A percentile compares a stretch with the other conserved stretches of the same genome.
These are phyloP conservation scores for Powellomyces hirtus DNA, from an alignment of 192 early-diverging fungal species.

Conservation along the genomic window DNA sequence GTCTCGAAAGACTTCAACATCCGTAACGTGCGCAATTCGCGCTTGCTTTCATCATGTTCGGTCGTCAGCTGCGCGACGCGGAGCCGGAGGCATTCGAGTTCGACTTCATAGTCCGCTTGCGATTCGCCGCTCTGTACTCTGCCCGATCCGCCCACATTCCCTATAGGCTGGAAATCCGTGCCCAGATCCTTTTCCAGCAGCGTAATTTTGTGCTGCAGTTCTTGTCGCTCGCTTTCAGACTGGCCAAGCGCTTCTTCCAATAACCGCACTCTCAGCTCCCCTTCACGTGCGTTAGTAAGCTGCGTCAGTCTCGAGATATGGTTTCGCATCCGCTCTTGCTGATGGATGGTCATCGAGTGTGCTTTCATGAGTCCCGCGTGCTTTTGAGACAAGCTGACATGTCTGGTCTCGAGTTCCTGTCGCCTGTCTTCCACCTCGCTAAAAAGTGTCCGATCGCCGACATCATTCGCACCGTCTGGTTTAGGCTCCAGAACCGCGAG, in stretches of 20 bases:
- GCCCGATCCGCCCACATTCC: neutral
- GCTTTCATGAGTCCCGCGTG: slow-evolving; percentile 36
- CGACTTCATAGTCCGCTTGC: neutral
- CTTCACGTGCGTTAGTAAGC: slow-evolving; percentile 11
- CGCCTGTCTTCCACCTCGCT: slow-evolving; percentile 42
- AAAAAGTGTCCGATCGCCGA: slow-evolving; percentile 30
- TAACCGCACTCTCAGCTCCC: slow-evolving; percentile 20
- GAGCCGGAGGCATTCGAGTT: slow-evolving; percentile 22
- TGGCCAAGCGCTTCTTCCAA: slow-evolving; percentile 37
- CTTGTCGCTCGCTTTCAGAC: slow-evolving; percentile 33
- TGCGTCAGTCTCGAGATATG: slow-evolving; percentile 40
- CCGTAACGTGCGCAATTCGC: slow-evolving; percentile 25
- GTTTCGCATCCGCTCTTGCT: slow-evolving; percentile 43
- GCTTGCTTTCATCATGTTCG: slow-evolving; percentile 11
- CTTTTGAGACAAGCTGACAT: slow-evolving; percentile 15
- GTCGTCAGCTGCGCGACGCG: slow-evolving; percentile 26
- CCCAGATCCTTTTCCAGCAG: slow-evolving; percentile 21
- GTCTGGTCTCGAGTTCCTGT: slow-evolving; percentile 26
- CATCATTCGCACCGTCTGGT: slow-evolving; percentile 1
- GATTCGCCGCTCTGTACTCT: neutral
- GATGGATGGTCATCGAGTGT: slow-evolving; percentile 34
- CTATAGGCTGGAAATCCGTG: neutral
- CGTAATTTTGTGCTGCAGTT: slow-evolving; percentile 21
- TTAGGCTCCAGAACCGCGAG: slow-evolving; percentile 29
- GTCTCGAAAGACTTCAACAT: slow-evolving; percentile 34